These are phyloP conservation scores for Choricystis sp. DNA, from an alignment of 139 green algal genomes.

Conservation along the genomic window DNA sequence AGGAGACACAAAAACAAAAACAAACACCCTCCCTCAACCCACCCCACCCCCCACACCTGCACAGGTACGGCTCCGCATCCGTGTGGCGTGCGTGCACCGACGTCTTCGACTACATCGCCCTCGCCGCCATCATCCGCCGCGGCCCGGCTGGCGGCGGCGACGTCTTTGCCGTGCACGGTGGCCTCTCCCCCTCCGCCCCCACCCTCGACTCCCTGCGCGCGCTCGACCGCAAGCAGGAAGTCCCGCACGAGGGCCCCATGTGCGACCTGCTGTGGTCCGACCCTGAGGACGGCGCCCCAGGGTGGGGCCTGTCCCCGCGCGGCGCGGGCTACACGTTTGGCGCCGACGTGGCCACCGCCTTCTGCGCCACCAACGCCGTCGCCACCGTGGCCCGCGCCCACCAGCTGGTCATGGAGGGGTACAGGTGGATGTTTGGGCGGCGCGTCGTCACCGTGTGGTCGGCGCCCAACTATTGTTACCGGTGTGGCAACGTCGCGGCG, in stretches of 20 bases:
- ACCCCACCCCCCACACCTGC: too few species aligned
- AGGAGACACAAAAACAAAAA: too few species aligned
- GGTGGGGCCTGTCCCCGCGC: slow-evolving; percentile 73
- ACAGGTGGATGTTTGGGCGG: slow-evolving; percentile 97
- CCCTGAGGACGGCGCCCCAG: slow-evolving; percentile 88
- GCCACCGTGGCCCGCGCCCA: slow-evolving; percentile 83
- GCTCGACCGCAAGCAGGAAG: slow-evolving; percentile 97
- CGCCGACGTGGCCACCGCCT: slow-evolving; percentile 67
- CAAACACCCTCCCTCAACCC: too few species aligned
- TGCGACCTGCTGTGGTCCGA: slow-evolving; percentile 96
- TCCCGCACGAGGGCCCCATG: slow-evolving; percentile 97
- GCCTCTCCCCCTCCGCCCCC: slow-evolving; percentile 79
- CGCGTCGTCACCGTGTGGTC: slow-evolving; percentile 95
- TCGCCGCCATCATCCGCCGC: slow-evolving; percentile 80
- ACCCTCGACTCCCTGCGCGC: slow-evolving; percentile 88
- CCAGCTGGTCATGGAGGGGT: slow-evolving; percentile 99
- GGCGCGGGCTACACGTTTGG: slow-evolving; percentile 95
- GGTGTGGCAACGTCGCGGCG: slow-evolving; percentile 94
- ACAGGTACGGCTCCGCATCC: slow-evolving; percentile 93
- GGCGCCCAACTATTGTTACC: slow-evolving; percentile 98
- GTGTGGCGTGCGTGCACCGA: slow-evolving; percentile 98
- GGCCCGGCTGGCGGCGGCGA: too few species aligned
- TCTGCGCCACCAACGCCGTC: slow-evolving; percentile 67
- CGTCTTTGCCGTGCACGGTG: slow-evolving; percentile 93
- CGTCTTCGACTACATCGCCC: slow-evolving; percentile 93